phyloP scores from a whole-genome alignment of 1,284 basidiomycete species.

The Papiliotrema nemorosa region DNA sequence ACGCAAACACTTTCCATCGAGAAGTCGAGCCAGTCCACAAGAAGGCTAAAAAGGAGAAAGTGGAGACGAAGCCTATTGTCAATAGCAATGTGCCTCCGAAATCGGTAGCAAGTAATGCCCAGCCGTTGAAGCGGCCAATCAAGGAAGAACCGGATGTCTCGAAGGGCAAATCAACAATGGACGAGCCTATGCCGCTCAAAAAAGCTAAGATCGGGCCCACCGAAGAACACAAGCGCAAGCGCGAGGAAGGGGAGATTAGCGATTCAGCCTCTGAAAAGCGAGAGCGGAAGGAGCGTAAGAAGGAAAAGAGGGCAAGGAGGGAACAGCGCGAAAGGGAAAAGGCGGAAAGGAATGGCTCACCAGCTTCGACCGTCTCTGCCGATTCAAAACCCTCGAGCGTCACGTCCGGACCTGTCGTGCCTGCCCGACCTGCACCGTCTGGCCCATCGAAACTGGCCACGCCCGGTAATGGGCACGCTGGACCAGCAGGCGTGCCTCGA shows the following conservation, averaged over 20 bases:
- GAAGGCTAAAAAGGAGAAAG: constrained; percentile 14
- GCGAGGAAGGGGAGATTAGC: too few relatives aligned
- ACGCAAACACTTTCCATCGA: constrained; percentile 18
- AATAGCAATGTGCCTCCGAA: background rate
- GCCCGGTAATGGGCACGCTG: background rate
- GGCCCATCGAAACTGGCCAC: background rate
- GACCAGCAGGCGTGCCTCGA: constrained; percentile 3
- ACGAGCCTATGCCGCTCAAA: background rate
- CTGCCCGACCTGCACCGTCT: background rate
- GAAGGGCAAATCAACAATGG: background rate
- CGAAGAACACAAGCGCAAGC: background rate
- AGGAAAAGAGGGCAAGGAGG: too few relatives aligned
- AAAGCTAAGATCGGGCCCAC: background rate
- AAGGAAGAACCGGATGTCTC: too few relatives aligned
- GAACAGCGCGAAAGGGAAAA: too few relatives aligned
- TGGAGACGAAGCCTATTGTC: background rate
- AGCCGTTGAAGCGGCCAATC: background rate
- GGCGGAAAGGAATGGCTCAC: too few relatives aligned
- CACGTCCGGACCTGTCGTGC: background rate
- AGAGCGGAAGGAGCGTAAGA: too few relatives aligned
- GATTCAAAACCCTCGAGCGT: too few relatives aligned
- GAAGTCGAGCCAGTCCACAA: constrained; percentile 9
- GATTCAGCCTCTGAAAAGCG: too few relatives aligned
- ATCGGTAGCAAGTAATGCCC: background rate
- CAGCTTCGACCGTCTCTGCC: too few relatives aligned